These are phyloP conservation scores for Blastomyces parvus DNA, from an alignment of 2,329 filamentous ascomycete species.

Conservation along the genomic window DNA sequence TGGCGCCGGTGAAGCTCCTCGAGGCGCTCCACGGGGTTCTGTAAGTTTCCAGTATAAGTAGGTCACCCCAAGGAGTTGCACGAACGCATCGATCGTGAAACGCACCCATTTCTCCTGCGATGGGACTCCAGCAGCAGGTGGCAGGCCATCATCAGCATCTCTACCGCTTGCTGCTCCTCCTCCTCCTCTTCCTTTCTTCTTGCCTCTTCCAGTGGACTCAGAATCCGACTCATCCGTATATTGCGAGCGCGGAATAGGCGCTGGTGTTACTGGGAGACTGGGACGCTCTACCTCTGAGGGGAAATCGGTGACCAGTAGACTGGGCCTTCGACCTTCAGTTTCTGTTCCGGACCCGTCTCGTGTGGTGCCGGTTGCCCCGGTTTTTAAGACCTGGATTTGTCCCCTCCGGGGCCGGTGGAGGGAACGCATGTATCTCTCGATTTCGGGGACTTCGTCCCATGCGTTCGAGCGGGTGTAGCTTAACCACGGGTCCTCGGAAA, in stretches of 20 bases:
- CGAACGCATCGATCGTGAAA: constrained; percentile 44
- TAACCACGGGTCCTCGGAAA: constrained; percentile 56
- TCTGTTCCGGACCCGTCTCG: constrained; percentile 13
- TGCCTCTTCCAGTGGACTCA: too few relatives aligned
- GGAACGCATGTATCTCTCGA: constrained; percentile 74
- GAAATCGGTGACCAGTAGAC: constrained; percentile 74
- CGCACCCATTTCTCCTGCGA: constrained; percentile 91
- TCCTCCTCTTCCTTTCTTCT: constrained; percentile 47
- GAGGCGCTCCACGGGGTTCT: constrained; percentile 63
- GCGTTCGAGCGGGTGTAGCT: constrained; percentile 70
- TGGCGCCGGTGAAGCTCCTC: constrained; percentile 60
- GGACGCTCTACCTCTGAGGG: constrained; percentile 72
- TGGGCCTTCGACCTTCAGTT: constrained; percentile 37
- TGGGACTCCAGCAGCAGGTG: constrained; percentile 72
- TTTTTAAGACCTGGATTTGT: constrained; percentile 34
- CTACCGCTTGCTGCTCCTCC: not conserved
- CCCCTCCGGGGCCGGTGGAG: constrained; percentile 55
- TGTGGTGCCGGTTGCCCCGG: constrained; percentile 18
- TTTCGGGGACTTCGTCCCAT: constrained; percentile 87
- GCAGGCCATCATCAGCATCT: constrained; percentile 47
- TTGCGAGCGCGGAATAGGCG: constrained; percentile 58
- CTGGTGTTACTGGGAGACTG: constrained; percentile 82
- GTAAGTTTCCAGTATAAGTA: constrained; percentile 40
- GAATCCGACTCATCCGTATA: constrained; percentile 31
- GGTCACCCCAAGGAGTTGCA: constrained; percentile 33